These are phyloP conservation scores for Cyclaneusma minus DNA, from an alignment of 2,329 filamentous ascomycete genomes.

Conservation along the genomic window DNA sequence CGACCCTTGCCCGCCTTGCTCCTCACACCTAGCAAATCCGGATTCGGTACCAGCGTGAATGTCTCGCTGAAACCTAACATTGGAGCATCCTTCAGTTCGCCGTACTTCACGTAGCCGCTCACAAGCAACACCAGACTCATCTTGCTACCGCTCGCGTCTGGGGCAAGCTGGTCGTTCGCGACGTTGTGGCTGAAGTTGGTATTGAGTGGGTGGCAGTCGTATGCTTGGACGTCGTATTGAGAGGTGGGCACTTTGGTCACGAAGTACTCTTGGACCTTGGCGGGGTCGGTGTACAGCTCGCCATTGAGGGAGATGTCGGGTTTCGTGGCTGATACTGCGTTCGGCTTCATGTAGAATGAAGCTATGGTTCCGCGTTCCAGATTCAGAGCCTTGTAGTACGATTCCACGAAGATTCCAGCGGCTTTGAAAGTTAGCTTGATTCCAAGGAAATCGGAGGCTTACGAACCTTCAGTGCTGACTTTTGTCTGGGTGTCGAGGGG, in stretches of 20 bases:
- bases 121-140: slow-evolving; percentile 60
- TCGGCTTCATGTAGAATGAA: slow-evolving; percentile 54
- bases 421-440: slow-evolving; percentile 27
- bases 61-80: slow-evolving; percentile 64
- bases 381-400: slow-evolving; percentile 64
- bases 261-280: slow-evolving; percentile 53
- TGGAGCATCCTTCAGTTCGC: slow-evolving; percentile 42
- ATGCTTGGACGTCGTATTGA: slow-evolving; percentile 58
- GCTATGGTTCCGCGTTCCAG: slow-evolving; percentile 38
- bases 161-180: slow-evolving; percentile 25
- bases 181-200: slow-evolving; percentile 43
- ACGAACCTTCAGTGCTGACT: slow-evolving; percentile 21
- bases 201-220: slow-evolving; percentile 69
- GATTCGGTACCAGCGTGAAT: slow-evolving; percentile 67
- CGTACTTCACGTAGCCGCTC: slow-evolving; percentile 56
- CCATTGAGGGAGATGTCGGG: slow-evolving; percentile 73
- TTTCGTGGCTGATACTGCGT: slow-evolving; percentile 33
- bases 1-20: slow-evolving; percentile 34
- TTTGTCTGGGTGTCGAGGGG: slow-evolving; percentile 17
- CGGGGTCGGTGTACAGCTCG: slow-evolving; percentile 42
- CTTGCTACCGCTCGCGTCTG: slow-evolving; percentile 37
- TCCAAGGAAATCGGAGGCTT: not conserved
- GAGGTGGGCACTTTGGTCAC: slow-evolving; percentile 43
- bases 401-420: slow-evolving; percentile 54
- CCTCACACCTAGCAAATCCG: slow-evolving; percentile 38